Evolutionary conservation across 495 filamentous ascomycete species (phyloP).

Genomic region (Penicillium taxi): DNA sequence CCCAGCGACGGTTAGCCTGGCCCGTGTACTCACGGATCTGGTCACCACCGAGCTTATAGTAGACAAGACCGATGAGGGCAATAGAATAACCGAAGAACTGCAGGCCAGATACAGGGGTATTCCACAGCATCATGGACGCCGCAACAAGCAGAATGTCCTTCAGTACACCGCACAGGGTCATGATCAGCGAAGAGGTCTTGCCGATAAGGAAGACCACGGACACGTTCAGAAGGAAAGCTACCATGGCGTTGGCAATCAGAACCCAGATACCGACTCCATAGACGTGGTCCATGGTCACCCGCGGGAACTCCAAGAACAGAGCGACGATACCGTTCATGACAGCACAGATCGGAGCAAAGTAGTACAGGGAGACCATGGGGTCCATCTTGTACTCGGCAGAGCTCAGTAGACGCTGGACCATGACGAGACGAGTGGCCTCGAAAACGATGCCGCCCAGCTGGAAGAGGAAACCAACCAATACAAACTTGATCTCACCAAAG

Average conservation of each 20-base stretch:
- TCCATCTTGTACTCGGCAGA: slow-evolving; percentile 96
- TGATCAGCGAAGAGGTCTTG: slow-evolving; percentile 90
- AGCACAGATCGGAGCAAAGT: slow-evolving; percentile 89
- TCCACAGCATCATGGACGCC: slow-evolving; percentile 85
- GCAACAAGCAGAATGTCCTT: slow-evolving; percentile 95
- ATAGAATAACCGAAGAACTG: slow-evolving; percentile 95
- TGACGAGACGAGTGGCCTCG: slow-evolving; percentile 82
- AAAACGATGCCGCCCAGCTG: slow-evolving; percentile 78
- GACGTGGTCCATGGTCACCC: slow-evolving; percentile 61
- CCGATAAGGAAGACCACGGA: slow-evolving; percentile 95
- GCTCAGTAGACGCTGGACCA: slow-evolving; percentile 85
- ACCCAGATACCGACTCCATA: slow-evolving; percentile 65
- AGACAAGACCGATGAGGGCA: slow-evolving; percentile 81
- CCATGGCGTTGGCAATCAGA: slow-evolving; percentile 70
- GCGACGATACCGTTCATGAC: slow-evolving; percentile 77
- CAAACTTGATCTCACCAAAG: slow-evolving; percentile 87
- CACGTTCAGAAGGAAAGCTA: slow-evolving; percentile 85
- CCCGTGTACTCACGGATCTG: slow-evolving; percentile 70
- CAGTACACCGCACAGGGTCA: slow-evolving; percentile 94
- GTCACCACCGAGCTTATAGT: slow-evolving; percentile 93
- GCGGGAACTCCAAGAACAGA: slow-evolving; percentile 70
- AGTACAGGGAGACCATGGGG: slow-evolving; percentile 90
- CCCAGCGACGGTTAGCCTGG: slow-evolving; percentile 65
- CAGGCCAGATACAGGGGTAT: slow-evolving; percentile 67
- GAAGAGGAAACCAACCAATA: slow-evolving; percentile 77